These are phyloP conservation scores for Aspergillus sclerotiicarbonarius DNA, from an alignment of 495 filamentous ascomycete genomes.

Conservation along the genomic window DNA sequence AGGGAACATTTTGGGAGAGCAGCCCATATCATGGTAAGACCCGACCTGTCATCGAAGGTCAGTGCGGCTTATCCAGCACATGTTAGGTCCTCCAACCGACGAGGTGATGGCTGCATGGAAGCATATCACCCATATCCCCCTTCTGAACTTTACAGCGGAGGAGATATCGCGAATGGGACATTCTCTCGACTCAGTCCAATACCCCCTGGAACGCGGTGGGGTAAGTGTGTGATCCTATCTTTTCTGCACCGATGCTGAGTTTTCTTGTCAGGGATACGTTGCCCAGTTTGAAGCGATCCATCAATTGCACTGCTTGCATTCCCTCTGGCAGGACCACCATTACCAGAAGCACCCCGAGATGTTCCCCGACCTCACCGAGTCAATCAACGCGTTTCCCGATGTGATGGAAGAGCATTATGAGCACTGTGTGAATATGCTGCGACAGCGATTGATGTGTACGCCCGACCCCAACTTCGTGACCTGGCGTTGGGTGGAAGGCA, in stretches of 20 bases:
- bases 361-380: background rate
- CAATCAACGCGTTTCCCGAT: background rate
- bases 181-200: background rate
- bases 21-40: background rate
- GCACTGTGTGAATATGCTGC: background rate
- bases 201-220: background rate
- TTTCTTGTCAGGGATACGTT: background rate
- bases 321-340: background rate
- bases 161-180: background rate
- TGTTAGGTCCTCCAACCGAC: background rate
- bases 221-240: background rate
- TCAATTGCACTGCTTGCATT: background rate
- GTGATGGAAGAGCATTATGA: background rate
- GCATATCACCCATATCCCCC: background rate
- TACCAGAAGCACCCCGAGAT: background rate
- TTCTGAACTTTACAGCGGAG: background rate
- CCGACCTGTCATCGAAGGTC: background rate
- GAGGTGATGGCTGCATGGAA: background rate
- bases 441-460: background rate
- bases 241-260: background rate
- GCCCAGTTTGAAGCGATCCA: background rate
- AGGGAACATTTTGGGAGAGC: background rate
- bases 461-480: background rate
- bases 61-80: background rate
- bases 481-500: background rate